Evolutionary conservation across 352 stramenopile genomes (phyloP).

Genomic region (Pythium apleroticum): DNA sequence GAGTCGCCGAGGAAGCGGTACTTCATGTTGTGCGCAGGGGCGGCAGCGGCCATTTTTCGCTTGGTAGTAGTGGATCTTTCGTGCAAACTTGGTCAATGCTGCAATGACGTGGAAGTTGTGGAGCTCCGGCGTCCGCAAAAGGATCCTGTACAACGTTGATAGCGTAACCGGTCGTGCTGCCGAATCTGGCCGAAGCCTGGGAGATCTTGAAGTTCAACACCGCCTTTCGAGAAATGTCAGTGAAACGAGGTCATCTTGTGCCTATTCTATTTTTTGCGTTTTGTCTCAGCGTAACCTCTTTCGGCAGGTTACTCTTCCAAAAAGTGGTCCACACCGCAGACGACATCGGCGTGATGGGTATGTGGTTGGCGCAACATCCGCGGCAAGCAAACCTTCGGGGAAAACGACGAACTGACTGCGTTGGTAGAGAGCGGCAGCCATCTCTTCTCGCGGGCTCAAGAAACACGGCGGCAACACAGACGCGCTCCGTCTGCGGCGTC

Average conservation of each 20-base stretch:
- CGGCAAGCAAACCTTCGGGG: background rate
- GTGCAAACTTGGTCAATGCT: slow-evolving; percentile 23
- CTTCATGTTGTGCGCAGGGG: slow-evolving; percentile 48
- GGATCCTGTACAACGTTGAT: slow-evolving; percentile 1
- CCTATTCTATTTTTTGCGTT: background rate
- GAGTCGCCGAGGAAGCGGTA: slow-evolving; percentile 59
- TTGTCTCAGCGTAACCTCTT: slow-evolving; percentile 2
- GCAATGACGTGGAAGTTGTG: background rate
- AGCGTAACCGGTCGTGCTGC: background rate
- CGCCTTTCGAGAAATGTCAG: background rate
- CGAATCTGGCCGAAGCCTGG: background rate
- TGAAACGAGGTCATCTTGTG: background rate
- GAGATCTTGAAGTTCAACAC: background rate
- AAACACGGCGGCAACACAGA: slow-evolving; percentile 14
- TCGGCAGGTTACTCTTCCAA: background rate
- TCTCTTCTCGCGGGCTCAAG: background rate
- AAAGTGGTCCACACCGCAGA: background rate
- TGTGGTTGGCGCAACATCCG: slow-evolving; percentile 5
- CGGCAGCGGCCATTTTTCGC: slow-evolving; percentile 10
- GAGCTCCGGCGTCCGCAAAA: background rate
- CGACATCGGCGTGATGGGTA: background rate
- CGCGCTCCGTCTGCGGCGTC: background rate
- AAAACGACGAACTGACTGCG: slow-evolving; percentile 1
- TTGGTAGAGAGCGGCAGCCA: slow-evolving; percentile 7
- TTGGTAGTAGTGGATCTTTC: background rate